These are phyloP conservation scores for Salicornia ramosissima DNA, from an alignment of 148 eudicot genomes.

Conservation along the genomic window DNA sequence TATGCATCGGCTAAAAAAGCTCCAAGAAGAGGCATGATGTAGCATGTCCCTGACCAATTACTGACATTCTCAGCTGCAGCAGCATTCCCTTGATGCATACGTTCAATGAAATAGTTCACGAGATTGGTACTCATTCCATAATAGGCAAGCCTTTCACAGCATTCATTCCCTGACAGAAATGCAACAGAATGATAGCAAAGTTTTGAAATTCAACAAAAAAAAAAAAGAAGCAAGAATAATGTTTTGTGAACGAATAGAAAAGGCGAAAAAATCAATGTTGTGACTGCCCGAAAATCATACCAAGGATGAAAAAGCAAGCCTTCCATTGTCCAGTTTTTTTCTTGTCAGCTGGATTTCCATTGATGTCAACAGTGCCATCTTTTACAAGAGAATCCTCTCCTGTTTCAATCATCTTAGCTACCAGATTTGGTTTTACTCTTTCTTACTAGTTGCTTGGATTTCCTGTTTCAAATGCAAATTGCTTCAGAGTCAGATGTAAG, in stretches of 20 bases:
- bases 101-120: slow-evolving; percentile 48
- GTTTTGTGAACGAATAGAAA: neutral
- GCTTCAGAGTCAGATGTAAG: neutral
- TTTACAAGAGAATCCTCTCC: slow-evolving; percentile 31
- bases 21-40: slow-evolving; percentile 60
- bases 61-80: slow-evolving; percentile 53
- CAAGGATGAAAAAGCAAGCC: slow-evolving; percentile 55
- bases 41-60: slow-evolving; percentile 80
- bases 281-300: too few species aligned
- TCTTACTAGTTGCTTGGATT: too few species aligned
- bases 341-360: slow-evolving; percentile 49
- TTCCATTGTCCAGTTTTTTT: slow-evolving; percentile 63
- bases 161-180: slow-evolving; percentile 45
- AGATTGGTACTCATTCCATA: slow-evolving; percentile 76
- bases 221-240: neutral
- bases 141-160: slow-evolving; percentile 78
- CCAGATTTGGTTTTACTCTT: neutral
- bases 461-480: neutral
- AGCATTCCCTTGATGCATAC: slow-evolving; percentile 42
- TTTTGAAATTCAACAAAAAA: neutral
- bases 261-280: too few species aligned
- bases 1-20: slow-evolving; percentile 75
- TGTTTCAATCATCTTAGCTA: slow-evolving; percentile 12
- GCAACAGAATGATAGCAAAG: neutral
- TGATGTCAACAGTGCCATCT: slow-evolving; percentile 48